These are phyloP conservation scores for Artemisia annua DNA, from an alignment of 129 eudicot genomes.

Conservation along the genomic window DNA sequence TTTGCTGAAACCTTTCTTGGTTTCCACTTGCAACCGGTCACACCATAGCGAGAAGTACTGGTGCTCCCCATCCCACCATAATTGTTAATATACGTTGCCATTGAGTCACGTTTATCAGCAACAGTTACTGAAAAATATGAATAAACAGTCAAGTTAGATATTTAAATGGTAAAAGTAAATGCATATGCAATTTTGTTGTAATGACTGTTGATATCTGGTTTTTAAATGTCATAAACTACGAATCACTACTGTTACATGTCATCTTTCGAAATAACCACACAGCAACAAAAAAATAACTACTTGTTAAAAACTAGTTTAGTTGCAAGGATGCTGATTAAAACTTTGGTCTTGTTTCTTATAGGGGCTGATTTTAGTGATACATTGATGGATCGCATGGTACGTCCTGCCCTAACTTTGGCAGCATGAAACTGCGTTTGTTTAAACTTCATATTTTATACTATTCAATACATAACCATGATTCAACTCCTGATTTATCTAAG, in stretches of 20 bases:
- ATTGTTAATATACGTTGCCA: background rate
- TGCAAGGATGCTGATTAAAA: no score
- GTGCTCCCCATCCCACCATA: background rate
- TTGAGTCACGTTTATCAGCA: slow-evolving; percentile 4
- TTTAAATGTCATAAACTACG: background rate
- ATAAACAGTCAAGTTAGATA: background rate
- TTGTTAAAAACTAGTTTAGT: no score
- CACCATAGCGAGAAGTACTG: background rate
- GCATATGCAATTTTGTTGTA: background rate
- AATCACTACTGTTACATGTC: background rate
- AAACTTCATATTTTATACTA: slow-evolving; percentile 1
- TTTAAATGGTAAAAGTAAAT: background rate
- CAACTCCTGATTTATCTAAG: background rate
- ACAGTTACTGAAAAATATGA: background rate
- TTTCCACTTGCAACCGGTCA: slow-evolving; percentile 22
- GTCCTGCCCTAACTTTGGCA: slow-evolving; percentile 21
- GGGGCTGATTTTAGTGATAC: slow-evolving; percentile 99
- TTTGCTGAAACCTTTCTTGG: slow-evolving; percentile 30
- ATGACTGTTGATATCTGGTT: background rate
- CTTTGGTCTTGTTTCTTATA: slow-evolving; percentile 30
- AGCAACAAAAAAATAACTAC: background rate
- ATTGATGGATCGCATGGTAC: slow-evolving; percentile 98
- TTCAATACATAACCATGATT: slow-evolving; percentile 7
- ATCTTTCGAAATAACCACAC: background rate
- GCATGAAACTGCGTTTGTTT: background rate